Evolutionary conservation across 1,284 basidiomycete genomes (phyloP).

Genomic region (Leccinum angustisporum): DNA sequence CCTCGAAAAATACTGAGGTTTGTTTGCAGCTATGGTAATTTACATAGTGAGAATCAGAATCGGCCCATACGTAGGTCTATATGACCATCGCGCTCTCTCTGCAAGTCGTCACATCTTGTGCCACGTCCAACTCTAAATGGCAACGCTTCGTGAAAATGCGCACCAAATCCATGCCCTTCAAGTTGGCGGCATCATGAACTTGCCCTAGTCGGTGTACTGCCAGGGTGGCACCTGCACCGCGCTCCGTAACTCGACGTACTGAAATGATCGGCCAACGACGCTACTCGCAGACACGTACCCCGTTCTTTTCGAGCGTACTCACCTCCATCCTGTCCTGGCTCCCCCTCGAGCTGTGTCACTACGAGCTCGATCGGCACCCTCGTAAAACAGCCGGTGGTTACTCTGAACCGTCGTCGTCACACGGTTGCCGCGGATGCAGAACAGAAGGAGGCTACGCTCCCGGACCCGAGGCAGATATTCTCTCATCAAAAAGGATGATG

Average conservation of each 20-base stretch:
- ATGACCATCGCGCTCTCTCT: conserved; percentile 17
- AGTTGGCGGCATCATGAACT: conserved; percentile 25
- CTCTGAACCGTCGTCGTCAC: too few species aligned
- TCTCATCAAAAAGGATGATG: too few species aligned
- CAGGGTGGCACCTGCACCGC: conserved; percentile 23
- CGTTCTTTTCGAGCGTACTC: too few species aligned
- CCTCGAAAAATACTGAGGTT: background rate
- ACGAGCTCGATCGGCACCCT: too few species aligned
- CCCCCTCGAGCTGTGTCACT: too few species aligned
- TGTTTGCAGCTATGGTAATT: background rate
- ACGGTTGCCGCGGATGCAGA: too few species aligned
- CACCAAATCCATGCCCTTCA: conserved; percentile 13
- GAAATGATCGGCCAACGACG: too few species aligned
- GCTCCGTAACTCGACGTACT: conserved; percentile 23
- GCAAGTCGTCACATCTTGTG: conserved; percentile 21
- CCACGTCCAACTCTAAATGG: conserved; percentile 24
- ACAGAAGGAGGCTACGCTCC: too few species aligned
- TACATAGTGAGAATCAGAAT: background rate
- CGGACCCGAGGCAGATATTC: too few species aligned
- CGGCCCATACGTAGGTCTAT: conserved; percentile 1
- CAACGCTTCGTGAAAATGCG: conserved; percentile 27
- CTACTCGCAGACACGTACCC: too few species aligned
- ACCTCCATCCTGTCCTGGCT: too few species aligned
- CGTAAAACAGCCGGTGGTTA: too few species aligned
- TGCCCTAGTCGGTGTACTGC: conserved; percentile 19